Conservation (phyloP, 768 basidiomycete genomes). For the Tephrocybe sp. region DNA sequence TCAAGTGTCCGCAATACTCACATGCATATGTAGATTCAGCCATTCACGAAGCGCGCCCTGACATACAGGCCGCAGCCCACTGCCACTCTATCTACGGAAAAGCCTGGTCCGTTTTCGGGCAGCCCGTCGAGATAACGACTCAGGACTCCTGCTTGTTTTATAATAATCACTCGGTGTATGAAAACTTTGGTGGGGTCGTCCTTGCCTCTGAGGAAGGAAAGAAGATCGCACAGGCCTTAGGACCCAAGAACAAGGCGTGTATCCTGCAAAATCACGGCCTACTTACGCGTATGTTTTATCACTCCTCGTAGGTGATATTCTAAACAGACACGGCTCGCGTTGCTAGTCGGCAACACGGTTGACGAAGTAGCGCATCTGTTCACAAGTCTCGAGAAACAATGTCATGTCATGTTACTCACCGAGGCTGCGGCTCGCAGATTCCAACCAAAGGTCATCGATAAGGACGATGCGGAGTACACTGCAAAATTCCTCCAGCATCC, state of each 20-base stretch:
- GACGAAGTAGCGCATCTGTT: conserved; percentile 38
- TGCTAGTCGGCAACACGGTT: conserved; percentile 34
- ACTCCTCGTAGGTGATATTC: neutral
- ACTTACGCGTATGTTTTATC: conserved; percentile 19
- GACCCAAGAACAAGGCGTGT: conserved; percentile 36
- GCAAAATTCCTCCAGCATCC: conserved; percentile 20
- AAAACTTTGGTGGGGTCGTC: conserved; percentile 47
- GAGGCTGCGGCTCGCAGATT: conserved; percentile 13
- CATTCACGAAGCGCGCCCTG: conserved; percentile 45
- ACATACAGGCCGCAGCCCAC: conserved; percentile 45
- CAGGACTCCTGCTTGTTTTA: conserved; percentile 45
- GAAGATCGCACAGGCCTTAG: conserved; percentile 41
- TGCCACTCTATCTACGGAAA: conserved; percentile 48
- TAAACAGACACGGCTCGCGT: no score
- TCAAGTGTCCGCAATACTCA: neutral
- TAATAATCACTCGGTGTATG: conserved; percentile 40
- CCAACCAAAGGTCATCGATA: conserved; percentile 20
- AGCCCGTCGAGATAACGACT: conserved; percentile 37
- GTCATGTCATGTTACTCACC: no score
- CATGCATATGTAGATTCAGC: conserved; percentile 26
- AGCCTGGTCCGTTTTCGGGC: conserved; percentile 45
- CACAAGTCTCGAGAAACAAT: no score
- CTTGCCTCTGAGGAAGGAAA: conserved; percentile 42
- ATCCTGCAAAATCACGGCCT: conserved; percentile 44
- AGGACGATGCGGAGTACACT: conserved; percentile 23